phyloP scores from a whole-genome alignment of 1,139 yeast species.

The Candida labiduridarum region DNA sequence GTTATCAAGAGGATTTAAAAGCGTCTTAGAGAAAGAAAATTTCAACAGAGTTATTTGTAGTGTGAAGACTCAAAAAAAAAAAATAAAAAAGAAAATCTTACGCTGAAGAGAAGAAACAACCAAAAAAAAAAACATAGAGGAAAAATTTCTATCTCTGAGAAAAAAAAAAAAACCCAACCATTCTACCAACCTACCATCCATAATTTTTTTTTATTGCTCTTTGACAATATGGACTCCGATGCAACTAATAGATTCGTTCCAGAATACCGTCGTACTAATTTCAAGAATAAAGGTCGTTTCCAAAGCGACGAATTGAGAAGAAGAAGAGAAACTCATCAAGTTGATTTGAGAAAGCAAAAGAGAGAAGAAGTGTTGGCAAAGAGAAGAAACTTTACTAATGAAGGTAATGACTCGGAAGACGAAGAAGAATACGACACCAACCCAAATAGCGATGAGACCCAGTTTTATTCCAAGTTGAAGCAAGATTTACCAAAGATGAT shows the following conservation, averaged over 20 bases:
- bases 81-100: background rate
- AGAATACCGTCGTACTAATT: constrained; percentile 95
- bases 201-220: background rate
- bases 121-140: constrained; percentile 2
- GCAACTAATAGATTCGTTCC: constrained; percentile 88
- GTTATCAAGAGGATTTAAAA: background rate
- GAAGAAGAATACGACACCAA: constrained; percentile 46
- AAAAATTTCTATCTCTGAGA: background rate
- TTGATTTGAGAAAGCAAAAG: constrained; percentile 93
- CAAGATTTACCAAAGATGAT: constrained; percentile 86
- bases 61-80: constrained; percentile 1
- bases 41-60: background rate
- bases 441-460: constrained; percentile 44
- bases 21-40: background rate
- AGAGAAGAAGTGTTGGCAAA: constrained; percentile 93
- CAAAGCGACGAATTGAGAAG: constrained; percentile 96
- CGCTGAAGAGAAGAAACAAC: constrained; percentile 1
- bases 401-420: constrained; percentile 46
- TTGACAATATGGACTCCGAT: constrained; percentile 65
- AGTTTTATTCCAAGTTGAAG: constrained; percentile 60
- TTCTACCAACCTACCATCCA: constrained; percentile 5
- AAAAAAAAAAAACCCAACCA: background rate
- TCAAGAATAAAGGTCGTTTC: constrained; percentile 92
- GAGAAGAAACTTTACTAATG: constrained; percentile 73
- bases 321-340: constrained; percentile 96